Evolutionary conservation across 1,284 basidiomycete species (phyloP), one percentile per base, ranked within the genome.

Genomic region (Wolfiporia cocos): DNA sequence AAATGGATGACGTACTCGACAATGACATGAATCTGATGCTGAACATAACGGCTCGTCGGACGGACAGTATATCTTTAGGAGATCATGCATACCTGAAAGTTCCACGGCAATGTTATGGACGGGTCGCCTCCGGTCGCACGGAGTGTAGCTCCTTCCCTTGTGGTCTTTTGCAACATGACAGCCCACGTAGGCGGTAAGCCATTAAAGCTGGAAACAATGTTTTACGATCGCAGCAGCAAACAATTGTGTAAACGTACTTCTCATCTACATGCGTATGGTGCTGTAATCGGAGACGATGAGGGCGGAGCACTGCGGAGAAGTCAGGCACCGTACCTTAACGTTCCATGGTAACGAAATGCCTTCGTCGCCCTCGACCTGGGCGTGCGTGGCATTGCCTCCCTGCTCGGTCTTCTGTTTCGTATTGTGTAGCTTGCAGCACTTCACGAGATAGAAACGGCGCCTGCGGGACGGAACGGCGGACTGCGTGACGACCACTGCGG

Each of bases 161-260:
- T 11, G 10, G 31, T 21, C 24, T 28, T 23, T 18, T 4, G 24
- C 12, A 43, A 29, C 29, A 33, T 31, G 2, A 26, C 22, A 17
- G 42, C 42, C 42, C 42, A 43, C 12, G 34, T 23, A n/a, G 42
- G 20, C 20, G 42, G 42, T 9, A 43, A 20, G 12, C 42, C 42
- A n/a, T 43, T 43, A 15, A 38, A 28, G 23, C 42, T 43, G 18
- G 3, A 11, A 34, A 14, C 17, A 15, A 7, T 26, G 18, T 34
- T 18, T 15, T 5, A 19, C n/a, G 14, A 28, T 23, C 9, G 7
- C 14, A 11, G 22, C 23, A 37, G 14, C 5, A n/a, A 4, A 35
- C 34, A 5, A 26, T 9, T 9, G 24, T 15, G n/a, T 9, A 11
- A 22, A 15, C 34, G 7, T 18, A 37, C 36, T 37, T 24, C 24